Conservation (phyloP, 352 stramenopile species). For the Aphanomyces invadans region DNA sequence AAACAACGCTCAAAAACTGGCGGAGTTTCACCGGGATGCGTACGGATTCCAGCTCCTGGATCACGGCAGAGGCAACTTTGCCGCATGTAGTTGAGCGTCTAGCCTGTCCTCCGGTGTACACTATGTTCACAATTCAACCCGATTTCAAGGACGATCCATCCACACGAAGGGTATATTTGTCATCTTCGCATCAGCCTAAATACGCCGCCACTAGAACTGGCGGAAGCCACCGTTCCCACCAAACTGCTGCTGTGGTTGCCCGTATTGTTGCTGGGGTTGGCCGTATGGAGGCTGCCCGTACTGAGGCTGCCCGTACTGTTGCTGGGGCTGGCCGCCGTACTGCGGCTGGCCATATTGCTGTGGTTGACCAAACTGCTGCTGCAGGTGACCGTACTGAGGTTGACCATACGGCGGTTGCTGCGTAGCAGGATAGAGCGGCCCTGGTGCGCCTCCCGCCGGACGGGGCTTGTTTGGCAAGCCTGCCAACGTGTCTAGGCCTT, state of each 20-base stretch:
- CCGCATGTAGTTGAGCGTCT: constrained; percentile 1
- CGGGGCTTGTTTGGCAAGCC: constrained; percentile 61
- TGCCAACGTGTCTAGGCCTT: constrained; percentile 67
- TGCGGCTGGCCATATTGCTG: constrained; percentile 13
- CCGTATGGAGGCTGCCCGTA: constrained; percentile 6
- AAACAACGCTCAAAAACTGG: background rate
- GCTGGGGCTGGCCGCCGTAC: constrained; percentile 24
- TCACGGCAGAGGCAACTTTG: background rate
- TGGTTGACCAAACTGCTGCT: constrained; percentile 27
- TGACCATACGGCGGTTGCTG: background rate
- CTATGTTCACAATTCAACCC: no score
- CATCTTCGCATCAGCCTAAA: constrained; percentile 18
- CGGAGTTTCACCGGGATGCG: background rate
- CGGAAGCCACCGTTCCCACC: constrained; percentile 41
- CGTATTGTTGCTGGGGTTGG: background rate
- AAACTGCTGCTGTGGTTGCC: constrained; percentile 9
- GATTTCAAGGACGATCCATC: no score
- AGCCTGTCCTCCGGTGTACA: background rate
- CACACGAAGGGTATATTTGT: no score
- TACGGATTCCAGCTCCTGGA: background rate
- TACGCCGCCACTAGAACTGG: constrained; percentile 31
- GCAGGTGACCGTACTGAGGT: background rate
- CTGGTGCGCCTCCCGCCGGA: constrained; percentile 8
- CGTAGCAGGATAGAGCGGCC: background rate
- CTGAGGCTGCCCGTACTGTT: constrained; percentile 27